Evolutionary conservation across 2,329 filamentous ascomycete species (phyloP).

Genomic region (Elsinoe arachidis): DNA sequence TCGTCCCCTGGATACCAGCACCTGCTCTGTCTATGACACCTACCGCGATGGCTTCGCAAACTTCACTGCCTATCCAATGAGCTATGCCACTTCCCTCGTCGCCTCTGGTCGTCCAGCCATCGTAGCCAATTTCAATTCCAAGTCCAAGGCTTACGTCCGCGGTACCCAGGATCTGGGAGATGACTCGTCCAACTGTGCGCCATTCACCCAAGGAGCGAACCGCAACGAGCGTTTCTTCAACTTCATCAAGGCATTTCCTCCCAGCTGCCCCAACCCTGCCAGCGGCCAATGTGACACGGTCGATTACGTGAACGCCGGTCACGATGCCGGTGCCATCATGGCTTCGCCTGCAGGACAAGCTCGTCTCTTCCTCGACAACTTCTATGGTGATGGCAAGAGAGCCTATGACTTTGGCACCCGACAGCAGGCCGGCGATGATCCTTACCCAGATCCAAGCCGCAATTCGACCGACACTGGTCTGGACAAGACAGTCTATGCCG

Average conservation of each 20-base stretch:
- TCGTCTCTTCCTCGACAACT: conserved; percentile 32
- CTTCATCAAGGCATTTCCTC: conserved; percentile 30
- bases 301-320: conserved; percentile 27
- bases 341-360: conserved; percentile 27
- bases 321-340: conserved; percentile 31
- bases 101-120: conserved; percentile 24
- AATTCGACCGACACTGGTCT: conserved; percentile 18
- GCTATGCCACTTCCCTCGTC: conserved; percentile 25
- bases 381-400: conserved; percentile 26
- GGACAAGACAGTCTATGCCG: conserved; percentile 26
- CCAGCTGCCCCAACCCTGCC: conserved; percentile 21
- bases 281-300: conserved; percentile 28
- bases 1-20: conserved; percentile 24
- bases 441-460: conserved; percentile 26
- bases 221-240: conserved; percentile 34
- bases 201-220: conserved; percentile 26
- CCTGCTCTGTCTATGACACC: conserved; percentile 27
- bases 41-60: conserved; percentile 30
- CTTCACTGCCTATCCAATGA: conserved; percentile 26
- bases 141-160: conserved; percentile 28
- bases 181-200: conserved; percentile 27
- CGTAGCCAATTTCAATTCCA: conserved; percentile 27
- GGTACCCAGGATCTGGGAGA: conserved; percentile 29
- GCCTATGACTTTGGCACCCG: conserved; percentile 31
- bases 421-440: conserved; percentile 26